phyloP scores from a whole-genome alignment of 768 basidiomycete species.

The Tephrocybe sp. region DNA sequence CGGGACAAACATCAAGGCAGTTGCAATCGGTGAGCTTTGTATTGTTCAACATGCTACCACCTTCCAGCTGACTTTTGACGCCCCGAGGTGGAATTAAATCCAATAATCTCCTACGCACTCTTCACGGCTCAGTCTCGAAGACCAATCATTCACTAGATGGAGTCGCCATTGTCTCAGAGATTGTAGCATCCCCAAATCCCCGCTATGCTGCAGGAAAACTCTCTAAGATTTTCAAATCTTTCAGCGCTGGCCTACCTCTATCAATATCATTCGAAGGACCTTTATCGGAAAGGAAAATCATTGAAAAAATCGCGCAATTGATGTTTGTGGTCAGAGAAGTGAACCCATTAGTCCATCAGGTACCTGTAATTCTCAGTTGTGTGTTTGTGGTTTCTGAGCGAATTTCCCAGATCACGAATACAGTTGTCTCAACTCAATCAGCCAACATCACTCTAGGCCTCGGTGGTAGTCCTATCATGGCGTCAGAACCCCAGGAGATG shows the following conservation, averaged over 20 bases:
- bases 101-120: conserved; percentile 69
- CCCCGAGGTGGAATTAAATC: conserved; percentile 93
- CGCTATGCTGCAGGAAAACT: conserved; percentile 47
- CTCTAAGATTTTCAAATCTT: conserved; percentile 40
- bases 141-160: conserved; percentile 69
- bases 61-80: background rate
- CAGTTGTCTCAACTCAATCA: conserved; percentile 84
- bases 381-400: background rate
- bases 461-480: conserved; percentile 94
- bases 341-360: conserved; percentile 83
- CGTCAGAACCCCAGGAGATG: conserved; percentile 81
- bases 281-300: conserved; percentile 30
- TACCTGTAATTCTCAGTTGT: conserved; percentile 19
- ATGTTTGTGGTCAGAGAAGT: conserved; percentile 49
- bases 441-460: conserved; percentile 89
- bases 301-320: conserved; percentile 45
- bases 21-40: conserved; percentile 79
- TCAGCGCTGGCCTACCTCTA: conserved; percentile 28
- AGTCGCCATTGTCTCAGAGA: conserved; percentile 87
- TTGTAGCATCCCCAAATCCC: conserved; percentile 67
- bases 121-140: conserved; percentile 68
- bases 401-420: conserved; percentile 77
- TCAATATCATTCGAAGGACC: background rate
- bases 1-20: conserved; percentile 64
- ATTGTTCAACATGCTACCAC: background rate